Conservation (phyloP, 2,329 filamentous ascomycete genomes). For the Calycina herbarum region DNA sequence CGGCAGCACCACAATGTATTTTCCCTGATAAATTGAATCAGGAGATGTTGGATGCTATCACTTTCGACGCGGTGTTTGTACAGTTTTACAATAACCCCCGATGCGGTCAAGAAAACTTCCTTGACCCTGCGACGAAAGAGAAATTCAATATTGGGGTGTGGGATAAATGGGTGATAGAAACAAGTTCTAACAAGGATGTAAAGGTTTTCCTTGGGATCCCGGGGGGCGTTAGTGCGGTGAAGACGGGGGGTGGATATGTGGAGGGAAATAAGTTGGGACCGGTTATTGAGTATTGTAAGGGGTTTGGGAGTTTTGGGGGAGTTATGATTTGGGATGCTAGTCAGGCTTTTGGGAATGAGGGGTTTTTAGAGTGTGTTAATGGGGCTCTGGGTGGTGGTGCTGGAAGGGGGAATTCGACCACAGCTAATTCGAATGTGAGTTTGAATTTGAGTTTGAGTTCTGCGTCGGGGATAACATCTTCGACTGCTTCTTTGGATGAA, state of each 20-base stretch:
- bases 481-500: not conserved
- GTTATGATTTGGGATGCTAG: slow-evolving; percentile 70
- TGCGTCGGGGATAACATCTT: not conserved
- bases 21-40: not conserved
- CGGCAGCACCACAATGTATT: not conserved
- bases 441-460: not conserved
- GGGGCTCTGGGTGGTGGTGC: slow-evolving; percentile 14
- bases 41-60: not conserved
- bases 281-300: slow-evolving; percentile 54
- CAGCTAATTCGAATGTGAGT: not conserved
- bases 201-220: not conserved
- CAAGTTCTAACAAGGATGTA: not conserved
- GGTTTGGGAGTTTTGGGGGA: slow-evolving; percentile 62
- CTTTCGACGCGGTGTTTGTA: not conserved
- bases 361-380: slow-evolving; percentile 46
- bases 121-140: not conserved
- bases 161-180: not conserved
- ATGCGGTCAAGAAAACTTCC: not conserved
- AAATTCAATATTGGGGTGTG: not conserved
- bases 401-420: too few relatives aligned
- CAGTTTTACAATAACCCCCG: not conserved
- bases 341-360: slow-evolving; percentile 57
- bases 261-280: slow-evolving; percentile 41
- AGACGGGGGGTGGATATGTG: not conserved
- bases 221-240: not conserved